Evolutionary conservation across 495 filamentous ascomycete species (phyloP), one percentile per base, ranked within the genome.

Genomic region (Hypomontagnella submonticulosa): DNA sequence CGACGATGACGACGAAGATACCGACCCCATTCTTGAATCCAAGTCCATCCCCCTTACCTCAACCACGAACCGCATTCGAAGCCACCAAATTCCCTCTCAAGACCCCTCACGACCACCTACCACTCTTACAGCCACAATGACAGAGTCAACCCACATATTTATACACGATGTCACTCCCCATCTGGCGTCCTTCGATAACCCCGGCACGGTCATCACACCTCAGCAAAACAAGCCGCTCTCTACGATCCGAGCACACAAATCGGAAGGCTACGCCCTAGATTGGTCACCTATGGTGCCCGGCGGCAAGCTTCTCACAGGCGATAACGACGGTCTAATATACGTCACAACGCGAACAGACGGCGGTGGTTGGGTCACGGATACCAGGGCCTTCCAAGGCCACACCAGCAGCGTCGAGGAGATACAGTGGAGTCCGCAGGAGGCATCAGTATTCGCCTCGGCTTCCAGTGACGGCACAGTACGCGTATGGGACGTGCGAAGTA

Each of bases 101-200:
- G 88, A 90, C 67, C 83, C 89, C 11, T 87, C 87, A 23, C 85
- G 80, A 65, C 87, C 90, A 13, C 86, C 89, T 2, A 91, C 86
- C 19, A 95, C 92, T 10, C 81, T 96, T 15, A 94, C 93, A 5
- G 95, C 95, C 19, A 88, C 91, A 23, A 95, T 97, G 92, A 88
- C 89, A 15, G 95, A 99, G 77, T 90, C 90, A 44, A 85, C 89
- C 4, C 84, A 94, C 69, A 87, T 98, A 47, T 85, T 94, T 50
- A 96, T 99, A 69, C 92, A 97, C 86, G 91, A 99, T 73, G 87
- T 99, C 41, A 92, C 92, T 6, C 86, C 91, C 4, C 90, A 97
- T 70, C 87, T 97, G 40, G 77, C 84, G 36, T 90, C 92, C 52
- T 97, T 98, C 80, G 92, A 97, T 71, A 89, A 83, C 46, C 94